These are phyloP conservation scores for Larix kaempferi DNA, from an alignment of 75 land plant genomes.

Conservation along the genomic window DNA sequence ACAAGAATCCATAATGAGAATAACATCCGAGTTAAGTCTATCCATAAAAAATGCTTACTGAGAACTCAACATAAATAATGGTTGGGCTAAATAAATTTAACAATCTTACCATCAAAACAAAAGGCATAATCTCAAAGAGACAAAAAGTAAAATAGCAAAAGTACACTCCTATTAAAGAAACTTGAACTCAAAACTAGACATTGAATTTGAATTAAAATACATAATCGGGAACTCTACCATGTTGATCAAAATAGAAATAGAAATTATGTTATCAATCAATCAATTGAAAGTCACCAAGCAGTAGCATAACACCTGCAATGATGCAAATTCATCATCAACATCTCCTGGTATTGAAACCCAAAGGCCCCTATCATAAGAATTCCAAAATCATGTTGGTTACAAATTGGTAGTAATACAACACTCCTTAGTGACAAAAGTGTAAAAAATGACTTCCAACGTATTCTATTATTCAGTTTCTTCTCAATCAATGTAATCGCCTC, in stretches of 20 bases:
- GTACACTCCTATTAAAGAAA: not conserved
- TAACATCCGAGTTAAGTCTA: not conserved
- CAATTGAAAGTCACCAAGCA: not conserved
- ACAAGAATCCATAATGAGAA: too few species aligned
- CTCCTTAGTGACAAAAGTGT: constrained; percentile 5
- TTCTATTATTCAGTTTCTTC: constrained; percentile 90
- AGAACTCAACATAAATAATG: not conserved
- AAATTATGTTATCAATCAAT: not conserved
- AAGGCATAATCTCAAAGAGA: not conserved
- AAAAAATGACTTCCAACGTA: constrained; percentile 75
- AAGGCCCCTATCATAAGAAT: constrained; percentile 50
- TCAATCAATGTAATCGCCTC: constrained; percentile 97
- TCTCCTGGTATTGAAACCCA: constrained; percentile 61
- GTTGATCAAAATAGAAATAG: not conserved
- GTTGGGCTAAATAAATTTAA: not conserved
- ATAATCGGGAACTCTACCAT: not conserved
- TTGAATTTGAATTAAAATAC: not conserved
- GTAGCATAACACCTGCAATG: constrained; percentile 53
- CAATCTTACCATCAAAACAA: not conserved
- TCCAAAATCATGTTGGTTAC: not conserved
- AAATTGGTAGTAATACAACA: not conserved
- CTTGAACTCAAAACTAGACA: not conserved
- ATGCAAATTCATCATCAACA: constrained; percentile 39
- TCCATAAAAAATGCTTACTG: not conserved
- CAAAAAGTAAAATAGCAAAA: not conserved